Evolutionary conservation across 1,284 basidiomycete genomes (phyloP).

Genomic region (Puccinia hordei): DNA sequence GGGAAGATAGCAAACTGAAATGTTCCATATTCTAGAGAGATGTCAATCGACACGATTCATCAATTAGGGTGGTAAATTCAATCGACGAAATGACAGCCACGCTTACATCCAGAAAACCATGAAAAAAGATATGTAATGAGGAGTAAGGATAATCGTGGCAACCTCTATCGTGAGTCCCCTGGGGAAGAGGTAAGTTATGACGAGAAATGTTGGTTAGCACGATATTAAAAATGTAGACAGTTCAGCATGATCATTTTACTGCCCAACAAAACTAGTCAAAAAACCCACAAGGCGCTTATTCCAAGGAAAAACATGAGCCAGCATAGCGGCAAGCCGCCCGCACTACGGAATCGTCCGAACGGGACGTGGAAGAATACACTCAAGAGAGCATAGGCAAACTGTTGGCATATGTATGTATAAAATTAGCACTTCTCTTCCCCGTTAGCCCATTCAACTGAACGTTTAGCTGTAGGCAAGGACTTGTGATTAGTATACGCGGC

Average conservation of each 20-base stretch:
- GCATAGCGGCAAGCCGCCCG: constrained; percentile 35
- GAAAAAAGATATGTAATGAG: constrained; percentile 35
- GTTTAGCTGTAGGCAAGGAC: background rate
- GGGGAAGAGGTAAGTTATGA: background rate
- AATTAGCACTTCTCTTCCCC: background rate
- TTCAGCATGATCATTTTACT: background rate
- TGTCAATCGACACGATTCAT: background rate
- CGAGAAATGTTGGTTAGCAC: background rate
- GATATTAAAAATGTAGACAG: background rate
- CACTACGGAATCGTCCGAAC: constrained; percentile 19
- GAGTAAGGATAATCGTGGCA: constrained; percentile 27
- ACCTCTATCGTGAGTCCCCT: constrained; percentile 41
- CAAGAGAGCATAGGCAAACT: constrained; percentile 34
- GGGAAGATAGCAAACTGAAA: constrained; percentile 32
- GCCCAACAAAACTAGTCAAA: background rate
- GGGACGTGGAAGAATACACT: constrained; percentile 43
- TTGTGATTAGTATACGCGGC: background rate
- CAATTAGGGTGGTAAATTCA: background rate
- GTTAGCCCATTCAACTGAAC: background rate
- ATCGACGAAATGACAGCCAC: background rate
- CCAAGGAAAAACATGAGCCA: constrained; percentile 42
- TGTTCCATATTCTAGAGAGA: constrained; percentile 36
- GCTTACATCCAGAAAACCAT: constrained; percentile 48
- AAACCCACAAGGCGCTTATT: constrained; percentile 42
- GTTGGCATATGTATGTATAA: background rate